Conservation (phyloP, 306 rosid genomes). For the Mimosa pudica region DNA sequence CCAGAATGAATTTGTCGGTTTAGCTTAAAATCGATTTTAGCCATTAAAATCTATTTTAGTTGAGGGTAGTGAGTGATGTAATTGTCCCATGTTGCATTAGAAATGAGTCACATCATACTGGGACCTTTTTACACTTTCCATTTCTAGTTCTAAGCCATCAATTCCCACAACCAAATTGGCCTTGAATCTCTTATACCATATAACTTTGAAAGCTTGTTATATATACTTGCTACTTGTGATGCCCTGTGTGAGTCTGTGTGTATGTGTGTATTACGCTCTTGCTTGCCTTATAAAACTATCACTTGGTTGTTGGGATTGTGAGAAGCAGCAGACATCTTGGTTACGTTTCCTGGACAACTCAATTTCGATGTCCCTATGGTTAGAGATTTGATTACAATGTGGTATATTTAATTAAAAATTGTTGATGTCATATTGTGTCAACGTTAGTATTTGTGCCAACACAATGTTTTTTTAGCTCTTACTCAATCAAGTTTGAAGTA, state of each 20-base stretch:
- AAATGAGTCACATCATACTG: no score
- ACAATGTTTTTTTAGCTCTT: neutral
- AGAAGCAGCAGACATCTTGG: neutral
- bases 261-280: neutral
- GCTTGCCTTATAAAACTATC: neutral
- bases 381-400: neutral
- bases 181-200: neutral
- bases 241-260: neutral
- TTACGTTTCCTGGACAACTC: neutral
- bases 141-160: no score
- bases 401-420: neutral
- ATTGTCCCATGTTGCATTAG: no score
- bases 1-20: neutral
- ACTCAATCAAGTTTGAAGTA: conserved; percentile 9
- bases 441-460: neutral
- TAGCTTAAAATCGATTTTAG: no score
- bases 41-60: no score
- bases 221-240: neutral
- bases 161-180: neutral
- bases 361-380: conserved; percentile 18
- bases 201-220: neutral
- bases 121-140: no score
- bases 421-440: neutral
- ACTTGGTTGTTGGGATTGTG: conserved; percentile 1
- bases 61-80: no score